Evolutionary conservation across 139 green algal genomes (phyloP), one percentile per base, ranked within the genome.

Genomic region (Chlorella sp.): DNA sequence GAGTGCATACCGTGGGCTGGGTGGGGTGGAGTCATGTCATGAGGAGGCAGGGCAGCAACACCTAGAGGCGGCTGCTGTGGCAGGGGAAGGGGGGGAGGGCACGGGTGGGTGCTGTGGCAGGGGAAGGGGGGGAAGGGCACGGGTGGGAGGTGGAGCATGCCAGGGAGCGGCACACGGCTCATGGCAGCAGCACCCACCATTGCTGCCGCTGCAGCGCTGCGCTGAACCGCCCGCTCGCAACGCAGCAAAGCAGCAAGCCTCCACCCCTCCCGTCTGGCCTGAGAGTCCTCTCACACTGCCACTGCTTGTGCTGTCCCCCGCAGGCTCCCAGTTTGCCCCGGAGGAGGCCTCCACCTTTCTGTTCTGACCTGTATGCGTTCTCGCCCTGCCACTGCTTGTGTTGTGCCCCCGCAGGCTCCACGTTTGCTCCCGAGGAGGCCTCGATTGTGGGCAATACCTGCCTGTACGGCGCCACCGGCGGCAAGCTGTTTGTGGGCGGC

Each of bases 381-480:
- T 15, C 26, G 9, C 22, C 5, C 22, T 73, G 24, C 26, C 26
- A 36, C 71, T 15, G 71, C 71, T 78, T 28, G 4, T 1, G 61
- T 53, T 26, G 34, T 24, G 48, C 53, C 76, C 78, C 64, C 78
- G 26, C 68, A 64, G 86, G 76, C 83, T 91, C 83, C 37, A 39
- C 34, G 48, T 98, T 98, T 90, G 84, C 89, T 3, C 77, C 96
- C 9, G 93, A 96, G 85, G 61, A 92, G 0, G 93, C 97, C 5
- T 97, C 92, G 83, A 94, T 99, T 37, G 96, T 98, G 32, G 98
- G 98, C 91, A 99, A 99, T 96, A 99, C 98, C 40, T 99, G 97
- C 94, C 93, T 99, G 60, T 99, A 99, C 89, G 98, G 98, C 83
- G 98, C 98, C 40, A 99, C 98, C 3, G 98, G 98, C 77, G 98